Base-by-base conservation (phyloP, 1,284 basidiomycete genomes). In the Microbotryum silenes-acaulis region DNA sequence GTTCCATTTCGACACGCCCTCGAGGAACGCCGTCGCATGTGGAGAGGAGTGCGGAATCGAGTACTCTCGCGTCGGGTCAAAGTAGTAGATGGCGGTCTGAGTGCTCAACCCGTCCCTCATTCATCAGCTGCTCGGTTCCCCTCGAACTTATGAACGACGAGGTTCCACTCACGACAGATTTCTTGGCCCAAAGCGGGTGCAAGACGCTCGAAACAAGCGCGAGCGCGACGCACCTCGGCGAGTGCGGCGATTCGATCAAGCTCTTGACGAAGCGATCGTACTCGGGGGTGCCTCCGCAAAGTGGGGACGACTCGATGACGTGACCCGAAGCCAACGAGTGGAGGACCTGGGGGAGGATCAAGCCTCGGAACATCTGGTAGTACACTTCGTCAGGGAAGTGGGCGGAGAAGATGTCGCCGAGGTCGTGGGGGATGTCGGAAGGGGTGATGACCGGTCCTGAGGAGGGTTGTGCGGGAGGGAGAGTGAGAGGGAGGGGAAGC, bases 381-480 rank as follows among this genome's bases (percentile, higher is more conserved):
- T 94, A 97, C 61, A 97, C 82, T 74, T 98, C 93, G 76, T 98
- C 94, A 0, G 96, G 94, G 20, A 99, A 81, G 45, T 91, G 87
- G 74, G 89, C 82, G 4, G 92, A 96, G 78, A 97, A 98, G 67
- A 98, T 88, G 57, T 97, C 92, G 74, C 96, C 89, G 46, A 99
- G 79, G 77, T 98, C 94, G 50, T 79, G 76, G 1, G 94, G 94
- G 45, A 98, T 85, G 70, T 97, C 94, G 27, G 86, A 84, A 0
- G 87, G 83, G 0, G 88, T 89, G 53, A 86, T 70, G 51, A 74
- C 75, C 81, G 46, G 62, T 56, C 62, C 57, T 57, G 63, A 75
- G 70, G 20, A 80, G 75, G 51, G 79, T 21, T 81, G 78, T 31
- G 74, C 70, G 1, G 77, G 75, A 21, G 77, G 78, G 59, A 89